Percentiles rank a stretch among this genome's conserved stretches.
phyloP scores from a whole-genome alignment of 1,139 yeast species.

The Debaryomycetaceae sp. region DNA sequence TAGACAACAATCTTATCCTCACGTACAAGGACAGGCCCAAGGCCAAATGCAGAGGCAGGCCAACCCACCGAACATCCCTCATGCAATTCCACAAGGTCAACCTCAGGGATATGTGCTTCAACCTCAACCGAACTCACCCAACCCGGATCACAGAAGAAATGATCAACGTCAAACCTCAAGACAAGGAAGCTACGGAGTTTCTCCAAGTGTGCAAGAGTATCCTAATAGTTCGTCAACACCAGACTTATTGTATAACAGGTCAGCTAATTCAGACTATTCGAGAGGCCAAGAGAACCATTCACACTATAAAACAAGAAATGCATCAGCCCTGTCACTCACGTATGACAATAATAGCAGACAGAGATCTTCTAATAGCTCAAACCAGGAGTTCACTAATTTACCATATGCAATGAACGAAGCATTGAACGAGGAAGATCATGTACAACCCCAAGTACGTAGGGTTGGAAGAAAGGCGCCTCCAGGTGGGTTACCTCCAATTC shows the following conservation, averaged over 20 bases:
- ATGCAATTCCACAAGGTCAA: constrained; percentile 3
- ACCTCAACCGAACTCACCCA: constrained; percentile 2
- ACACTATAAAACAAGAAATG: constrained; percentile 5
- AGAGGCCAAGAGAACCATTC: constrained; percentile 3
- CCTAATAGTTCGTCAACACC: background rate
- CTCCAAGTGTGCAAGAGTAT: background rate
- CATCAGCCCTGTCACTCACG: constrained; percentile 11
- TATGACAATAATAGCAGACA: constrained; percentile 5
- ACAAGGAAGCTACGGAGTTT: constrained; percentile 3
- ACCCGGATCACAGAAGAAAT: constrained; percentile 1
- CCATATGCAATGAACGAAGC: background rate
- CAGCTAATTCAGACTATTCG: constrained; percentile 1
- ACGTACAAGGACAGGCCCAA: background rate
- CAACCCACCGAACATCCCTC: background rate
- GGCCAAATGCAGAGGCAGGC: constrained; percentile 1
- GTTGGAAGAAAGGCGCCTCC: constrained; percentile 9
- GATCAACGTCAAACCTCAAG: constrained; percentile 1
- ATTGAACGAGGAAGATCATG: background rate
- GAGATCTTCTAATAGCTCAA: constrained; percentile 3
- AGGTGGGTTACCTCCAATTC: constrained; percentile 17
- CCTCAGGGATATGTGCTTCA: background rate
- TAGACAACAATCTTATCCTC: background rate
- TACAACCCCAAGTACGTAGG: constrained; percentile 8
- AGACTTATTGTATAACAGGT: background rate
- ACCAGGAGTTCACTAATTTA: background rate